Evolutionary conservation across 2,329 filamentous ascomycete genomes (phyloP).

Genomic region (Paracamarosporium sp.): DNA sequence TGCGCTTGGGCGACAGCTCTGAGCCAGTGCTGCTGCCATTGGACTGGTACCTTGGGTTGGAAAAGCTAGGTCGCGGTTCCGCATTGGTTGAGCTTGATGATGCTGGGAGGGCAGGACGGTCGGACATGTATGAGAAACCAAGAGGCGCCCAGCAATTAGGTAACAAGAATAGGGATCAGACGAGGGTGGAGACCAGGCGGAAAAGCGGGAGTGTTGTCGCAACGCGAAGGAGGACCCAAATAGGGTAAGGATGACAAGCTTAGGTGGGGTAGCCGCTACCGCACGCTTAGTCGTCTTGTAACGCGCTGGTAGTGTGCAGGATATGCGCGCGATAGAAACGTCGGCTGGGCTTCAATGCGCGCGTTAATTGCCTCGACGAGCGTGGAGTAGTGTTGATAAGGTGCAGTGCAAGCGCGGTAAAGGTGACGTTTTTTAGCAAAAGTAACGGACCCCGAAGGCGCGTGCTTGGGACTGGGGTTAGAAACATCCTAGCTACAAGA

Average conservation of each 20-base stretch:
- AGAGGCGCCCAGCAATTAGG: not conserved
- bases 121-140: slow-evolving; percentile 10
- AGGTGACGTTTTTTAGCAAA: not conserved
- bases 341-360: not conserved
- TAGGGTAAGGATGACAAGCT: slow-evolving; percentile 2
- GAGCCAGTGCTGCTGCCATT: slow-evolving; percentile 26
- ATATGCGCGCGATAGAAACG: not conserved
- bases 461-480: not conserved
- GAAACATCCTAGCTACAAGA: slow-evolving; percentile 2
- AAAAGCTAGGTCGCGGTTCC: slow-evolving; percentile 14
- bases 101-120: not conserved
- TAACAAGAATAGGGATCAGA: slow-evolving; percentile 9
- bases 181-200: slow-evolving; percentile 1
- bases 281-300: not conserved
- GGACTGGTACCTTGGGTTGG: slow-evolving; percentile 11
- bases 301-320: not conserved
- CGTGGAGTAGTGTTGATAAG: not conserved
- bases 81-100: not conserved
- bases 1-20: slow-evolving; percentile 28
- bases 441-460: not conserved
- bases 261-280: not conserved
- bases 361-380: not conserved
- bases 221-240: not conserved
- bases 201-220: not conserved
- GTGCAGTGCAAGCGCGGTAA: not conserved